A percentile compares a stretch with the other conserved stretches of the same genome.
These are phyloP conservation scores for Diaporthe citriasiana DNA, from an alignment of 2,329 filamentous ascomycete genomes.

Conservation along the genomic window DNA sequence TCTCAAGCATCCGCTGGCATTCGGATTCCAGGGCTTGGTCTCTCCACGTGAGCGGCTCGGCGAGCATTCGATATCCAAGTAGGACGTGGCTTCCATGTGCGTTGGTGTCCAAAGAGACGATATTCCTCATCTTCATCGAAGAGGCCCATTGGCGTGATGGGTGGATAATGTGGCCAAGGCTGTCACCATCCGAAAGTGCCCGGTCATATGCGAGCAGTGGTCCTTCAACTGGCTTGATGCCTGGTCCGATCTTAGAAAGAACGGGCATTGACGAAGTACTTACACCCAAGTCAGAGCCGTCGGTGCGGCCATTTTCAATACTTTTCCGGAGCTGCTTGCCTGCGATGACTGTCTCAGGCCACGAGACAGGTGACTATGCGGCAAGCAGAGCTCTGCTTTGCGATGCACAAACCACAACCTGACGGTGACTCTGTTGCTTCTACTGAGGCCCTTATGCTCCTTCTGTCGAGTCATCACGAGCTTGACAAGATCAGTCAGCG, in stretches of 20 bases:
- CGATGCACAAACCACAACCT: neutral
- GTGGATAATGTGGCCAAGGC: neutral
- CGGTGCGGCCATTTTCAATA: neutral
- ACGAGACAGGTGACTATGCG: neutral
- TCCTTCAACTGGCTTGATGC: too few species aligned
- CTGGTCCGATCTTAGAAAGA: neutral
- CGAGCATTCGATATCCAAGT: fast-evolving
- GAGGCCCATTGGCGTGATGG: fast-evolving
- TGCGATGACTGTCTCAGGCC: neutral
- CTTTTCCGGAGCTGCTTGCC: neutral
- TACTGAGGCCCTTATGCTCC: too few species aligned
- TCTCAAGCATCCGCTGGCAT: fast-evolving
- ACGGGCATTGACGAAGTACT: neutral
- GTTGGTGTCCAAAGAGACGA: neutral
- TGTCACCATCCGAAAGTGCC: neutral
- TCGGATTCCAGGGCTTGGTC: fast-evolving
- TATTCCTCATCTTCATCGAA: neutral
- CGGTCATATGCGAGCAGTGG: fast-evolving
- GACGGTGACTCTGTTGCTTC: neutral
- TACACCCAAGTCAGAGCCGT: too few species aligned
- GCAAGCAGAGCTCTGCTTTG: neutral
- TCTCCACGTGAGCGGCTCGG: neutral
- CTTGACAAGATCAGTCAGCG: neutral
- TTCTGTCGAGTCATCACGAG: neutral
- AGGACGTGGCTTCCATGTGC: too few species aligned